phyloP scores from a whole-genome alignment of 2,329 filamentous ascomycete genomes.

The Trichoderma endophyticum region DNA sequence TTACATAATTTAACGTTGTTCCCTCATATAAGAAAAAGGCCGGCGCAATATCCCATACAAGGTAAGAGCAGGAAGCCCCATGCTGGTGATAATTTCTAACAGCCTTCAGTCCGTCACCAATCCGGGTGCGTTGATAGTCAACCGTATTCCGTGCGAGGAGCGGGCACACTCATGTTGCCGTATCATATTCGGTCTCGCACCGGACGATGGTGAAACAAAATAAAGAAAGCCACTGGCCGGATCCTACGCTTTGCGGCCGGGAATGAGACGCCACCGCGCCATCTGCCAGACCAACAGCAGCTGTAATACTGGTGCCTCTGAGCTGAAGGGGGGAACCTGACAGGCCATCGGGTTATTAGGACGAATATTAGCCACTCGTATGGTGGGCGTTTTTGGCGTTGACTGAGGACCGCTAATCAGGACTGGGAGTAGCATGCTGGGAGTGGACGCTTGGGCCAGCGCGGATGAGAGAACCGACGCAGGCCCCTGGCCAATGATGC shows the following conservation, averaged over 20 bases:
- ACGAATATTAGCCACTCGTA: background rate
- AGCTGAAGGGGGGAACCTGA: background rate
- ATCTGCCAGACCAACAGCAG: background rate
- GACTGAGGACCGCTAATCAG: slow-evolving; percentile 9
- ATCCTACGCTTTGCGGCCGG: slow-evolving; percentile 15
- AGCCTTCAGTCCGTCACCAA: background rate
- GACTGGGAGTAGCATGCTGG: slow-evolving; percentile 1
- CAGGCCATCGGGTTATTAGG: background rate
- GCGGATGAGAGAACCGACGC: slow-evolving; percentile 16
- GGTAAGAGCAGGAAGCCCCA: background rate
- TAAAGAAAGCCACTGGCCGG: background rate
- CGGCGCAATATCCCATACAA: slow-evolving; percentile 1
- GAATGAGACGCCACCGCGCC: slow-evolving; percentile 10
- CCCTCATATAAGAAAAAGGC: background rate
- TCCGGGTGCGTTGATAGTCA: background rate
- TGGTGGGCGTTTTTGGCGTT: background rate
- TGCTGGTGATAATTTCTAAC: background rate
- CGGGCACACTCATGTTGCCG: background rate
- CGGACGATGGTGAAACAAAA: slow-evolving; percentile 7
- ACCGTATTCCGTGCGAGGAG: background rate
- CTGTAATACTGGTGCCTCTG: background rate
- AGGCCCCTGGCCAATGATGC: background rate
- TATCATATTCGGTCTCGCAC: background rate
- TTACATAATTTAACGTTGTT: background rate
- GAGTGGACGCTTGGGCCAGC: slow-evolving; percentile 9